phyloP scores from a whole-genome alignment of 441 rosid species.

The Isatis lusitanica region DNA sequence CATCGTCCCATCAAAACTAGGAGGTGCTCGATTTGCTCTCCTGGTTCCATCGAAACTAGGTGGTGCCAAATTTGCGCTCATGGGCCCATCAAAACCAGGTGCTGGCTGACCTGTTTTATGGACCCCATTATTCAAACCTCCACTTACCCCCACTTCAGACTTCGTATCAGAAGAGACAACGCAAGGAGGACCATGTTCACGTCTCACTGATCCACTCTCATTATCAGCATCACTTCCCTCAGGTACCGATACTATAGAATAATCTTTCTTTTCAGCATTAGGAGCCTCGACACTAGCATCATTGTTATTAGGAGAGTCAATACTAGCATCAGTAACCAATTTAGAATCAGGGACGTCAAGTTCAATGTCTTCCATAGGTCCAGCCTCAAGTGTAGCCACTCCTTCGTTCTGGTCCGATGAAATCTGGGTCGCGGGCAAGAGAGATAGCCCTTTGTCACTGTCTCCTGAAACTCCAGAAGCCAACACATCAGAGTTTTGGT shows the following conservation, averaged over 20 bases:
- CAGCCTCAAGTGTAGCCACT: slow-evolving; percentile 28
- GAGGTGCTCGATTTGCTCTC: slow-evolving; percentile 30
- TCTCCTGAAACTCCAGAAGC: slow-evolving; percentile 21
- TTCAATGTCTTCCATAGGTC: slow-evolving; percentile 24
- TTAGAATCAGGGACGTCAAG: slow-evolving; percentile 33
- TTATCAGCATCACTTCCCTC: slow-evolving; percentile 37
- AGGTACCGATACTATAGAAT: slow-evolving; percentile 29
- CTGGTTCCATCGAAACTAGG: slow-evolving; percentile 40
- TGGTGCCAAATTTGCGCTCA: slow-evolving; percentile 35
- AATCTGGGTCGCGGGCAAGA: slow-evolving; percentile 26
- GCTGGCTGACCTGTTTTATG: slow-evolving; percentile 32
- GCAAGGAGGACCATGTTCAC: slow-evolving; percentile 30
- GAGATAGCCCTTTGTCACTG: slow-evolving; percentile 9
- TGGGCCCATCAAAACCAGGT: slow-evolving; percentile 40
- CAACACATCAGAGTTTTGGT: slow-evolving; percentile 21
- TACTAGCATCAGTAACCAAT: slow-evolving; percentile 18
- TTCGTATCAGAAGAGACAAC: slow-evolving; percentile 40
- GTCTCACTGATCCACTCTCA: slow-evolving; percentile 24
- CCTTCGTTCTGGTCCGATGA: slow-evolving; percentile 23
- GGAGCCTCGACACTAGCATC: slow-evolving; percentile 28
- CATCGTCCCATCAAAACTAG: slow-evolving; percentile 41
- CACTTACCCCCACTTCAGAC: slow-evolving; percentile 39
- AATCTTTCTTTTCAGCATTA: slow-evolving; percentile 32
- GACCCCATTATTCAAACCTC: slow-evolving; percentile 39
- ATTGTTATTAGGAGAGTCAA: slow-evolving; percentile 15